phyloP scores from a whole-genome alignment of 2,329 filamentous ascomycete genomes.

The Karstenula rhodostoma region DNA sequence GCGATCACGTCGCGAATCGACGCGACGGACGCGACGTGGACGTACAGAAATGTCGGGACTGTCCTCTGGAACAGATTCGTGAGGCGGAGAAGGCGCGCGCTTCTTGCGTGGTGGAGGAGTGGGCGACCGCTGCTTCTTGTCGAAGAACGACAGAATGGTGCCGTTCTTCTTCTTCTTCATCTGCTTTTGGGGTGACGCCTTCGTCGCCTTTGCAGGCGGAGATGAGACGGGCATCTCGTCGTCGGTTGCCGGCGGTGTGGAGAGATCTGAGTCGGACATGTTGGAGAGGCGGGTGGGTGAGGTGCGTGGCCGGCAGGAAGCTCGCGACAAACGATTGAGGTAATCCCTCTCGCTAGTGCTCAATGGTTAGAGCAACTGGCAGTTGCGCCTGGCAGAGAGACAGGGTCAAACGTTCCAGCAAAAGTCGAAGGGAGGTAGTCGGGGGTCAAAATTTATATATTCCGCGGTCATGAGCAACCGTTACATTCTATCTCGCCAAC shows the following conservation, averaged over 20 bases:
- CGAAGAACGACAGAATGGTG: constrained; percentile 49
- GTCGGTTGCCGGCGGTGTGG: constrained; percentile 66
- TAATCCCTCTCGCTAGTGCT: constrained; percentile 48
- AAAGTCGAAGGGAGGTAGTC: not conserved
- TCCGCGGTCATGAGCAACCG: not conserved
- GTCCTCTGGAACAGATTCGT: constrained; percentile 89
- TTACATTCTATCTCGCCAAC: not conserved
- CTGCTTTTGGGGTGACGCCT: constrained; percentile 37
- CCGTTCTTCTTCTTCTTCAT: constrained; percentile 46
- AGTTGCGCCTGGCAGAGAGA: constrained; percentile 14
- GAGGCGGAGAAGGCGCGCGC: constrained; percentile 84
- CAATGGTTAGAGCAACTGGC: constrained; percentile 22
- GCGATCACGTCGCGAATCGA: constrained; percentile 40
- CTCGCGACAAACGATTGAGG: constrained; percentile 39
- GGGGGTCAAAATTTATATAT: not conserved
- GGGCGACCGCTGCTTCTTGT: constrained; percentile 42
- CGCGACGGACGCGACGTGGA: constrained; percentile 54
- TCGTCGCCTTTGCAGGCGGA: constrained; percentile 33
- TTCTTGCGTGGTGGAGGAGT: constrained; percentile 67
- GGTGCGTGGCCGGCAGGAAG: constrained; percentile 32
- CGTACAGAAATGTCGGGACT: constrained; percentile 92
- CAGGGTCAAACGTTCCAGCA: not conserved
- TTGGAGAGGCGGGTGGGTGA: constrained; percentile 38
- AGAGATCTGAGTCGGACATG: constrained; percentile 64
- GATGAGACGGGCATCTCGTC: constrained; percentile 58